A percentile compares a stretch with the other conserved stretches of the same genome.
phyloP scores from a whole-genome alignment of 2,329 filamentous ascomycete genomes.

The Coniochaeta hoffmannii region DNA sequence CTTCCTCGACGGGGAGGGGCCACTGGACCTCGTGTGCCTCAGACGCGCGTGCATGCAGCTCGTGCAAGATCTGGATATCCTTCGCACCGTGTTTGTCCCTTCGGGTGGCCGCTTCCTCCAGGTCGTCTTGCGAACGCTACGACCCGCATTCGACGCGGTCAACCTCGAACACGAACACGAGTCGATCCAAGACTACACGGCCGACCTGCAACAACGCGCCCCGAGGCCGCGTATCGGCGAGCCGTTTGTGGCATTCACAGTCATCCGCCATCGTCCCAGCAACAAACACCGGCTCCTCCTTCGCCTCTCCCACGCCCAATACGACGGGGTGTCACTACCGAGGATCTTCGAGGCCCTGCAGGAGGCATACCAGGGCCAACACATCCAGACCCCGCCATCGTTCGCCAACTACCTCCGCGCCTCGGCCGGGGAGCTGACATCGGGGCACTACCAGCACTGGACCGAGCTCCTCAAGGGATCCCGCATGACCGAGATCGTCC shows the following conservation, averaged over 20 bases:
- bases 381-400: slow-evolving; percentile 15
- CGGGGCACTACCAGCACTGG: slow-evolving; percentile 34
- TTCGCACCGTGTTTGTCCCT: slow-evolving; percentile 17
- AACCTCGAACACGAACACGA: slow-evolving; percentile 10
- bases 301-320: slow-evolving; percentile 39
- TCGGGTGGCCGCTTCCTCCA: slow-evolving; percentile 13
- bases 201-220: background rate
- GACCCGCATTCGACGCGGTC: slow-evolving; percentile 8
- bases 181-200: slow-evolving; percentile 5
- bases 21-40: slow-evolving; percentile 10
- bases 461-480: slow-evolving; percentile 29
- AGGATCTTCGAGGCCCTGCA: slow-evolving; percentile 32
- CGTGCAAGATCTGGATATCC: slow-evolving; percentile 14
- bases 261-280: slow-evolving; percentile 10
- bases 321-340: slow-evolving; percentile 40
- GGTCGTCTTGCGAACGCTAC: slow-evolving; percentile 14
- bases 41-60: slow-evolving; percentile 13
- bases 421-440: slow-evolving; percentile 12
- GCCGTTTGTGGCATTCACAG: slow-evolving; percentile 13
- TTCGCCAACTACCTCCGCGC: slow-evolving; percentile 23
- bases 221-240: slow-evolving; percentile 8
- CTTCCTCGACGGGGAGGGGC: slow-evolving; percentile 13
- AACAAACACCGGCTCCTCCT: slow-evolving; percentile 12
- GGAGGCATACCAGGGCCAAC: slow-evolving; percentile 25
- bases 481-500: slow-evolving; percentile 14